A percentile compares a stretch with the other conserved stretches of the same genome.
phyloP scores from a whole-genome alignment of 768 basidiomycete species.

The Psilocybe tampanensis region DNA sequence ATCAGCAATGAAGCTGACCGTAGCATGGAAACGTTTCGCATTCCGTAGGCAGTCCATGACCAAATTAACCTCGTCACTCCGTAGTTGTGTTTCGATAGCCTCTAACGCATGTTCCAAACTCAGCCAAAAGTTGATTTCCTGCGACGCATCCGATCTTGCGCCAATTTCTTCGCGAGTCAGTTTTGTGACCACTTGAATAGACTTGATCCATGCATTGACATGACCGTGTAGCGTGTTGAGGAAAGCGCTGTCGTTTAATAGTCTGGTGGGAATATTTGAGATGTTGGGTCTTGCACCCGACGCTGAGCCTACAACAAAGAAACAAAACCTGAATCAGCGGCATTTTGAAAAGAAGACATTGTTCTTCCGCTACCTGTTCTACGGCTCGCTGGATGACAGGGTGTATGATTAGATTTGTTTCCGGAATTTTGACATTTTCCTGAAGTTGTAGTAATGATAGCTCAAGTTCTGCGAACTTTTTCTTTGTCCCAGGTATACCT shows the following conservation, averaged over 20 bases:
- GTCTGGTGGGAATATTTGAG: constrained; percentile 69
- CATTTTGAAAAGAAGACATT: too few relatives aligned
- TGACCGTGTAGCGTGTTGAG: constrained; percentile 92
- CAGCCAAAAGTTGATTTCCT: too few relatives aligned
- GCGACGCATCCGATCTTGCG: too few relatives aligned
- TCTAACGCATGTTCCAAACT: too few relatives aligned
- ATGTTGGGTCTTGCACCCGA: constrained; percentile 67
- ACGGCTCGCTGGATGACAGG: too few relatives aligned
- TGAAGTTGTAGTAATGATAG: constrained; percentile 92
- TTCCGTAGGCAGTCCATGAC: too few relatives aligned
- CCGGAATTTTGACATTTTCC: constrained; percentile 99
- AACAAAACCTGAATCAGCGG: constrained; percentile 15
- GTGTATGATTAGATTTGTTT: constrained; percentile 91
- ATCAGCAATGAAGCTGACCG: too few relatives aligned
- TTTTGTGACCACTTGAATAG: too few relatives aligned
- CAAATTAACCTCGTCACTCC: too few relatives aligned
- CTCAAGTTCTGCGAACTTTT: constrained; percentile 98
- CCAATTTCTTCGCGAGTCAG: too few relatives aligned
- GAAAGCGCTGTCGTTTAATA: constrained; percentile 87
- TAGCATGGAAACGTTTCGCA: too few relatives aligned
- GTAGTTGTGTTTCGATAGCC: too few relatives aligned
- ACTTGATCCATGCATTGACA: constrained; percentile 89
- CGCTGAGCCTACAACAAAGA: constrained; percentile 41
- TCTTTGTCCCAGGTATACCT: constrained; percentile 97
- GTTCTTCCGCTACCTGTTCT: constrained; percentile 57